These are phyloP conservation scores for Aureobasidium sp. DNA, from an alignment of 2,329 filamentous ascomycete genomes.

Conservation along the genomic window DNA sequence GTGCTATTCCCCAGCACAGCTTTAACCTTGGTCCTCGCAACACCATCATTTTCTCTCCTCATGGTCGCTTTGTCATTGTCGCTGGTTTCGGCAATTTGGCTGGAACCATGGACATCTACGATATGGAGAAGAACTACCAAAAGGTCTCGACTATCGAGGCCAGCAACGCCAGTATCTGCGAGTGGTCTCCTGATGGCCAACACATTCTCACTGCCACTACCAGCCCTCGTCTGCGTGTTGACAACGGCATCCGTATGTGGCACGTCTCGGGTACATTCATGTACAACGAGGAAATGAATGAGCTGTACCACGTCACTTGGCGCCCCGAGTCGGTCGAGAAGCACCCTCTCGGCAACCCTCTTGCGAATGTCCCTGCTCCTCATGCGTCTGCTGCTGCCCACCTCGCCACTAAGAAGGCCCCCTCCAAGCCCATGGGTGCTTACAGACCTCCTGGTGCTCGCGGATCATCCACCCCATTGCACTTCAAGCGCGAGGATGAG, in stretches of 20 bases:
- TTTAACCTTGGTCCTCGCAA: conserved; percentile 87
- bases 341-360: conserved; percentile 60
- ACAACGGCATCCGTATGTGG: conserved; percentile 95
- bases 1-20: conserved; percentile 72
- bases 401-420: conserved; percentile 80
- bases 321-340: conserved; percentile 62
- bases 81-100: conserved; percentile 96
- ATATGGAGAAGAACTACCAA: conserved; percentile 85
- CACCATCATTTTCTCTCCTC: conserved; percentile 90
- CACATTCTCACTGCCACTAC: conserved; percentile 98
- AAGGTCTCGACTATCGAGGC: conserved; percentile 94
- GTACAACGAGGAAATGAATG: conserved; percentile 92
- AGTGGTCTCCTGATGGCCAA: conserved; percentile 94
- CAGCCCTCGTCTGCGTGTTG: conserved; percentile 86
- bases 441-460: conserved; percentile 93
- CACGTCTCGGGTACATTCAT: conserved; percentile 81
- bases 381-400: conserved; percentile 79
- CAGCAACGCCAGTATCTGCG: conserved; percentile 90
- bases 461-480: conserved; percentile 77
- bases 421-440: conserved; percentile 92
- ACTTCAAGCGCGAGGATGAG: conserved; percentile 97
- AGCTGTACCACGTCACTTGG: conserved; percentile 85
- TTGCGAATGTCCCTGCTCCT: conserved; percentile 66
- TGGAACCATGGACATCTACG: conserved; percentile 96
- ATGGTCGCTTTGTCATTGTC: conserved; percentile 84